Evolutionary conservation across 2,329 filamentous ascomycete genomes (phyloP).

Genomic region (Sarocladiaceae sp.): DNA sequence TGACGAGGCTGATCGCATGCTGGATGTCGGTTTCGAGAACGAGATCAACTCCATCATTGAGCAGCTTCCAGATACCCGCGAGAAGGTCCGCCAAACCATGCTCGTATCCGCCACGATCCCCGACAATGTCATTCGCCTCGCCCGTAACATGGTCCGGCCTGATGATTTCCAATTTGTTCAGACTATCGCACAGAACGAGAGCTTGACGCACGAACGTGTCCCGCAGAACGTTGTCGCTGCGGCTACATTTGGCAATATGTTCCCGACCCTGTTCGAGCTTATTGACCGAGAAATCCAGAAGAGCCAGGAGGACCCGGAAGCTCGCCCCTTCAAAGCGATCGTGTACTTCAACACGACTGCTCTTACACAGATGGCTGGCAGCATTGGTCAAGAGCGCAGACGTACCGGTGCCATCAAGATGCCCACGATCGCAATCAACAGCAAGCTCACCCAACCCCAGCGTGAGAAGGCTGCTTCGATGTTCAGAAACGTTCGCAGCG

Average conservation of each 20-base stretch:
- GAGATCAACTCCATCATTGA: slow-evolving; percentile 57
- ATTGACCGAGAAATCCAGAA: slow-evolving; percentile 52
- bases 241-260: slow-evolving; percentile 64
- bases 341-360: slow-evolving; percentile 80
- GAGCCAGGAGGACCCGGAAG: slow-evolving; percentile 29
- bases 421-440: slow-evolving; percentile 61
- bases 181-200: slow-evolving; percentile 76
- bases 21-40: slow-evolving; percentile 81
- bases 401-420: slow-evolving; percentile 31
- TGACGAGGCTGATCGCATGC: slow-evolving; percentile 96
- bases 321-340: slow-evolving; percentile 84
- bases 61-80: slow-evolving; percentile 53
- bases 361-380: slow-evolving; percentile 59
- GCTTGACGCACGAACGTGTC: slow-evolving; percentile 76
- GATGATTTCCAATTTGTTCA: slow-evolving; percentile 81
- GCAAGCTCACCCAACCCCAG: slow-evolving; percentile 62
- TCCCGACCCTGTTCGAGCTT: slow-evolving; percentile 74
- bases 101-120: slow-evolving; percentile 95
- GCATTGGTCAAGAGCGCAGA: slow-evolving; percentile 38
- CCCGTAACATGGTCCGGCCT: slow-evolving; percentile 69
- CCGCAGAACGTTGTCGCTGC: slow-evolving; percentile 70
- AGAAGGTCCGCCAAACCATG: slow-evolving; percentile 76
- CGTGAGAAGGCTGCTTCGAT: slow-evolving; percentile 64
- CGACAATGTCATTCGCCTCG: slow-evolving; percentile 71
- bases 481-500: slow-evolving; percentile 61